Evolutionary conservation across 805 yeast species (phyloP).

Genomic region (Schizosaccharomyces japonicus): DNA sequence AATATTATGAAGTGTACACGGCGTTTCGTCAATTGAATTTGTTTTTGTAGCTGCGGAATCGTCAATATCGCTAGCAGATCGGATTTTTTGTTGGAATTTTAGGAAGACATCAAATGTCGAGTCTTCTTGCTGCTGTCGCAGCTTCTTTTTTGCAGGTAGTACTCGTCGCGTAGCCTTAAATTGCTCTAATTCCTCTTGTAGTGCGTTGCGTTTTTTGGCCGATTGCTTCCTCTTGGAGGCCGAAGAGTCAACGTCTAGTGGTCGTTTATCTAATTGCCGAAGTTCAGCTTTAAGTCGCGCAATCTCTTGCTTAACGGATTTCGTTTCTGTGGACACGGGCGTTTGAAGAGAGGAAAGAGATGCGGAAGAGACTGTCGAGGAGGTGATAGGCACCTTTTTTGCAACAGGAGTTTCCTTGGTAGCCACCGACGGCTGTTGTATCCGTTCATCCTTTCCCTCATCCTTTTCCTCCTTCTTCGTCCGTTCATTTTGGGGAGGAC

Average conservation of each 20-base stretch:
- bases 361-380: too few relatives aligned
- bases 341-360: too few relatives aligned
- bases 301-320: too few relatives aligned
- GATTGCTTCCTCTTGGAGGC: neutral
- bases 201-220: slow-evolving; percentile 8
- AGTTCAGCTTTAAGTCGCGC: slow-evolving; percentile 8
- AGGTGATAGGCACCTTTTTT: too few relatives aligned
- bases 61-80: slow-evolving; percentile 4
- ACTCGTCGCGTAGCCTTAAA: slow-evolving; percentile 5
- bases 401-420: too few relatives aligned
- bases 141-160: slow-evolving; percentile 4
- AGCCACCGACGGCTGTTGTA: too few relatives aligned
- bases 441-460: neutral
- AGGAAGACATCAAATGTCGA: slow-evolving; percentile 13
- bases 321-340: too few relatives aligned
- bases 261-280: slow-evolving; percentile 4
- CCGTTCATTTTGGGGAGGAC: neutral
- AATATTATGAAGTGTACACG: slow-evolving; percentile 11
- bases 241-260: slow-evolving; percentile 1
- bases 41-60: neutral
- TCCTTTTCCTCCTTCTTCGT: neutral
- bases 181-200: slow-evolving; percentile 15
- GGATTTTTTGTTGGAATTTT: slow-evolving; percentile 14
- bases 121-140: slow-evolving; percentile 12
- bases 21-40: slow-evolving; percentile 5